Conservation (phyloP, 768 basidiomycete genomes). For the Holtermanniella nyarrowii region DNA sequence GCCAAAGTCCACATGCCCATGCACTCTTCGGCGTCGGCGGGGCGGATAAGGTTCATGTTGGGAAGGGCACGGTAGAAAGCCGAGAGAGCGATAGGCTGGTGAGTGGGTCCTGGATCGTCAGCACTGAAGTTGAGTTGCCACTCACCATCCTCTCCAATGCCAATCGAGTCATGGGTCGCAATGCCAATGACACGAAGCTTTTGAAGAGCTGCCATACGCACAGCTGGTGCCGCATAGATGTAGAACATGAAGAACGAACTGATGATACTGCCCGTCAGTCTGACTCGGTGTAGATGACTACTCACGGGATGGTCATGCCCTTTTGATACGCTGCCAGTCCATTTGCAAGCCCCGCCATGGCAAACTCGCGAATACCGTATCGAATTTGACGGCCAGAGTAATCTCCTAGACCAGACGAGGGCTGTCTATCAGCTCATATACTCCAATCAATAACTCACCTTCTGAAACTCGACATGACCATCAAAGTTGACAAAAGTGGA, state of each 20-base stretch:
- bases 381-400: conserved; percentile 35
- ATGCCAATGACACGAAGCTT: conserved; percentile 38
- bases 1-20: conserved; percentile 31
- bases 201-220: conserved; percentile 35
- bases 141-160: conserved; percentile 37
- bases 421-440: no score
- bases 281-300: not conserved
- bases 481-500: conserved; percentile 36
- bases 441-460: no score
- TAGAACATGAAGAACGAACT: conserved; percentile 41
- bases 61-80: conserved; percentile 34
- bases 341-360: conserved; percentile 36
- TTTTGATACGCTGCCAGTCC: conserved; percentile 38
- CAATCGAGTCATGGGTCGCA: conserved; percentile 38
- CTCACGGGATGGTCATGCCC: conserved; percentile 38
- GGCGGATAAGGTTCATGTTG: conserved; percentile 35
- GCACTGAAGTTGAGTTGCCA: not conserved
- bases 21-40: conserved; percentile 38
- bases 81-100: conserved; percentile 35
- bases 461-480: conserved; percentile 33
- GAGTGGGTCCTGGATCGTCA: conserved; percentile 24
- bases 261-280: conserved; percentile 16
- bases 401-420: conserved; percentile 31
- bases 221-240: conserved; percentile 38
- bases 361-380: conserved; percentile 38